Evolutionary conservation across 306 rosid species (phyloP).

Genomic region (Vicia sativa): DNA sequence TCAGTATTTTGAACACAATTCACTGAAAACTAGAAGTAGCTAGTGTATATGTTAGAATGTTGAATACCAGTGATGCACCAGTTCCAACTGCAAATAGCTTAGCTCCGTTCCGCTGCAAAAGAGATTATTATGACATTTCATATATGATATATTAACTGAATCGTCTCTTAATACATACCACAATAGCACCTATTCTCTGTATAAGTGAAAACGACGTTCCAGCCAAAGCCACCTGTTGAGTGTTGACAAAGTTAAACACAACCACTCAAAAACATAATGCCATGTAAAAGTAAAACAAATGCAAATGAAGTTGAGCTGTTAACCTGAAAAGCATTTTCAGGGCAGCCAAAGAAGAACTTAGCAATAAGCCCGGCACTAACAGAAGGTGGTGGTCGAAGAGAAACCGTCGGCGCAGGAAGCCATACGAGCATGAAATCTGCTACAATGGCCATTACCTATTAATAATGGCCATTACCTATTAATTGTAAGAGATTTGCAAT

Average conservation of each 20-base stretch:
- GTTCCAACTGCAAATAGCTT: slow-evolving; percentile 95
- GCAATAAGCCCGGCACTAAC: slow-evolving; percentile 72
- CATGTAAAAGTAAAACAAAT: neutral
- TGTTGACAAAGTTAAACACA: slow-evolving; percentile 29
- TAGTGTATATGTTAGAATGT: neutral
- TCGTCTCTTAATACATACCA: slow-evolving; percentile 55
- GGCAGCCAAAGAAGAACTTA: slow-evolving; percentile 86
- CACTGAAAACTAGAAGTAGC: neutral
- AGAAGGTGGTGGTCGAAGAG: slow-evolving; percentile 77
- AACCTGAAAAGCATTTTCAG: slow-evolving; percentile 98
- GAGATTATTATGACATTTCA: slow-evolving; percentile 30
- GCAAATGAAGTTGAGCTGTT: slow-evolving; percentile 7
- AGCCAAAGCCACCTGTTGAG: slow-evolving; percentile 58
- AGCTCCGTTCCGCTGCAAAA: slow-evolving; percentile 81
- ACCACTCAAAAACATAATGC: slow-evolving; percentile 5
- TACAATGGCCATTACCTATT: slow-evolving; percentile 87
- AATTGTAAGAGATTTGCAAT: neutral
- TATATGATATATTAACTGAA: neutral
- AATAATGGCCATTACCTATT: too few relatives aligned
- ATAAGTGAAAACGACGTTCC: slow-evolving; percentile 56
- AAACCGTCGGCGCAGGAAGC: slow-evolving; percentile 92
- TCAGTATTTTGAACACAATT: slow-evolving; percentile 8
- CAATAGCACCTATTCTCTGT: slow-evolving; percentile 69
- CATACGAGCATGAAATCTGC: slow-evolving; percentile 99
- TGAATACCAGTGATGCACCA: slow-evolving; percentile 66